A percentile compares a stretch with the other conserved stretches of the same genome.
phyloP scores from a whole-genome alignment of 139 green algal genomes.

The Tetraselmis chui region DNA sequence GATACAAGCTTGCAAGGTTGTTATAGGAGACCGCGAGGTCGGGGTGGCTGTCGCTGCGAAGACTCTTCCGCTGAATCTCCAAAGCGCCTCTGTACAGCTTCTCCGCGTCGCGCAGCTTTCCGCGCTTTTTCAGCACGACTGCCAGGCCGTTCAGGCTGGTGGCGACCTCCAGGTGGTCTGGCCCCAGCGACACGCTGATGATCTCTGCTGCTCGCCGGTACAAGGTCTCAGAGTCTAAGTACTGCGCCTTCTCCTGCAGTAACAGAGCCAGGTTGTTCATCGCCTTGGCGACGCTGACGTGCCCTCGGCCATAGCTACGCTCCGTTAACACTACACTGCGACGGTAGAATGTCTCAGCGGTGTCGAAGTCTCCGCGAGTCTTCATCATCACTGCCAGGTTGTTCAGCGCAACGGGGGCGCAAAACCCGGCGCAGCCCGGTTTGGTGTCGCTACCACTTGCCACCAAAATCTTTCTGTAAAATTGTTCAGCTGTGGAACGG shows the following conservation, averaged over 20 bases:
- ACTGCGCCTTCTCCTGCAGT: neutral
- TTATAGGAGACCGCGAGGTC: conserved; percentile 1
- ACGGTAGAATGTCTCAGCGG: neutral
- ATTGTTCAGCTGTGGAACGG: neutral
- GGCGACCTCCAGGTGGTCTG: neutral
- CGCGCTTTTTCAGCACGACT: neutral
- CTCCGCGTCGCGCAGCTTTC: neutral
- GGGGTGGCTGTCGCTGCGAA: neutral
- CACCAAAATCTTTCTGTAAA: neutral
- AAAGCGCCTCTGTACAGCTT: neutral
- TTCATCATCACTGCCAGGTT: neutral
- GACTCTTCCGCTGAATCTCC: neutral
- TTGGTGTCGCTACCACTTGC: neutral
- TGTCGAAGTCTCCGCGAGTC: neutral
- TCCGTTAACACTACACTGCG: neutral
- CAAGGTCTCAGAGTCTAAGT: neutral
- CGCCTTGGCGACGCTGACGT: neutral
- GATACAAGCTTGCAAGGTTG: neutral
- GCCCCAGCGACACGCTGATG: neutral
- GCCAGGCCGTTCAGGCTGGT: neutral
- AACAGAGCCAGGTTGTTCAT: neutral
- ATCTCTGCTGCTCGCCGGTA: neutral
- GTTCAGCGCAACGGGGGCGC: neutral
- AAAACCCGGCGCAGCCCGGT: neutral
- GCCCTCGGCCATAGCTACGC: neutral